These are phyloP conservation scores for Hemileccinum rubropunctum DNA, from an alignment of 768 basidiomycete genomes.

Conservation along the genomic window DNA sequence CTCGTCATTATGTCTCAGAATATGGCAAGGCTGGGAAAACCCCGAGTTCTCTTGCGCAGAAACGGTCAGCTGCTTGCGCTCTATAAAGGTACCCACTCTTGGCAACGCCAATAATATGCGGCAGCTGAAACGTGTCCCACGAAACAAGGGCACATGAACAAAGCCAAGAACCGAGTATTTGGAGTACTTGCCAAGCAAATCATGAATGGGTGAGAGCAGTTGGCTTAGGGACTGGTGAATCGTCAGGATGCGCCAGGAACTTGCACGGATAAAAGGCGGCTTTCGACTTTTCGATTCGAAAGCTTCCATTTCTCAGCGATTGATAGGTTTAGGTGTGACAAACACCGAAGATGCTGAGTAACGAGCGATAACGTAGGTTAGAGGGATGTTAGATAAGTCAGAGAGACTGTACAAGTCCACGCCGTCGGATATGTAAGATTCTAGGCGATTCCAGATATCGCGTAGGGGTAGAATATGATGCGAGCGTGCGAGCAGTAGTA, in stretches of 20 bases:
- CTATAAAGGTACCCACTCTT: neutral
- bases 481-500: neutral
- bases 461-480: neutral
- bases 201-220: neutral
- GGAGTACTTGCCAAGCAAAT: neutral
- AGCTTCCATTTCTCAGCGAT: conserved; percentile 7
- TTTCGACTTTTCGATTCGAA: neutral
- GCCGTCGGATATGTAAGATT: neutral
- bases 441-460: conserved; percentile 1
- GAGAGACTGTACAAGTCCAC: neutral
- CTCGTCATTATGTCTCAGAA: neutral
- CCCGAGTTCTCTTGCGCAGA: too few relatives aligned
- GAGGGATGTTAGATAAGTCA: neutral
- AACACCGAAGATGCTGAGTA: neutral
- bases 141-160: neutral
- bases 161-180: conserved; percentile 4
- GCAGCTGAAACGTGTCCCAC: neutral
- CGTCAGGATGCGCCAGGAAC: neutral
- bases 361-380: neutral
- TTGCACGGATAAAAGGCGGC: conserved; percentile 9
- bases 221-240: neutral
- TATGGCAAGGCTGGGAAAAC: neutral
- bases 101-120: neutral
- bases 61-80: neutral
- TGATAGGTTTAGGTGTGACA: conserved; percentile 1